A percentile compares a stretch with the other conserved stretches of the same genome.
These are phyloP conservation scores for Psophocarpus tetragonolobus DNA, from an alignment of 306 rosid genomes.

Conservation along the genomic window DNA sequence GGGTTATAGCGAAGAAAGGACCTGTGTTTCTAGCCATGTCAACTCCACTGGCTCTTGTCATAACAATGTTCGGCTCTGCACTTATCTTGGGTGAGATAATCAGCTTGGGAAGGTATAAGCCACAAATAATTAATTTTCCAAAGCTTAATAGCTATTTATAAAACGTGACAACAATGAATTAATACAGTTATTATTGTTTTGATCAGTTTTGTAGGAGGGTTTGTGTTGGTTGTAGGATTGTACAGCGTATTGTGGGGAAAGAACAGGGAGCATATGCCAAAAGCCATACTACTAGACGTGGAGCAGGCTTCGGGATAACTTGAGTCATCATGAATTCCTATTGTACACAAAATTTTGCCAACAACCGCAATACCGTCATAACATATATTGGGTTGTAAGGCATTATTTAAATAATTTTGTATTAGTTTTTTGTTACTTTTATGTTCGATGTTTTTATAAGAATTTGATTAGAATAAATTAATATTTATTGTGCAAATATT, in stretches of 20 bases:
- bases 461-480: too few species aligned
- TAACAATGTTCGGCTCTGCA: constrained; percentile 57
- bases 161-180: not conserved
- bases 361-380: too few species aligned
- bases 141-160: not conserved
- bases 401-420: too few species aligned
- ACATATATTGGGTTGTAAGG: too few species aligned
- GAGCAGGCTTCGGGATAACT: constrained; percentile 1
- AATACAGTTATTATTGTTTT: not conserved
- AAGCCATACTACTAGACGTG: not conserved
- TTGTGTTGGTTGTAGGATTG: constrained; percentile 58
- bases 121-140: not conserved
- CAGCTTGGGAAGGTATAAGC: constrained; percentile 66
- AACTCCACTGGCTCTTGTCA: constrained; percentile 62
- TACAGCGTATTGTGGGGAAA: constrained; percentile 75
- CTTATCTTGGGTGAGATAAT: constrained; percentile 55
- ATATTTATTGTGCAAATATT: too few species aligned
- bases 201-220: constrained; percentile 62
- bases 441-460: too few species aligned
- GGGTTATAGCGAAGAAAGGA: constrained; percentile 76
- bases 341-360: too few species aligned
- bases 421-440: too few species aligned
- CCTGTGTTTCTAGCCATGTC: constrained; percentile 76
- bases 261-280: constrained; percentile 43
- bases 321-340: not conserved